Evolutionary conservation across 495 filamentous ascomycete genomes (phyloP), one percentile per base, ranked within the genome.

Genomic region (Chlorociboria aeruginascens): DNA sequence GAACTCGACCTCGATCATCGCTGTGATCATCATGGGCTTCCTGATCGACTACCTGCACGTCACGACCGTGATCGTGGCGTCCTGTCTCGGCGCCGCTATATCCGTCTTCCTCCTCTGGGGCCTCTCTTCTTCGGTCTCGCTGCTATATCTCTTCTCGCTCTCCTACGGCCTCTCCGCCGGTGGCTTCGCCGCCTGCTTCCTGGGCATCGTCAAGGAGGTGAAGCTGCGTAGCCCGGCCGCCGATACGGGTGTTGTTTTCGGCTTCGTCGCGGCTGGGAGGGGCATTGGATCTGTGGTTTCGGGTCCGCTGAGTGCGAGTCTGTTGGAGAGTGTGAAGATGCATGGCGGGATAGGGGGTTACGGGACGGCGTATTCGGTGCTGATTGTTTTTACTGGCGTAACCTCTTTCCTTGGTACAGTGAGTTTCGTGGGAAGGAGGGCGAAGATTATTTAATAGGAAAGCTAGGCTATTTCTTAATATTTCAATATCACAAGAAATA

Each of bases 61-160:
- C 13, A 73, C 73, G 0, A 76, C 70, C 10, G 74, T 79, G 48
- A 72, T 83, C 40, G 59, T 78, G 10, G 51, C 83, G 3, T 77
- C 74, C 6, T 72, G 77, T 1, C 45, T 72, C 8, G 78, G 76
- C 2, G 67, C 73, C n/a, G 67, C 75, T 0, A 31, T 77, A 14
- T 72, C 77, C 0, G 73, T 82, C 0, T 72, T 86, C 42, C 51
- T 86, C 7, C 63, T 85, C 33, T 88, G 83, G 83, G 82, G 82
- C 0, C 56, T 85, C 28, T 62, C 76, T 0, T 61, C 60, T 0
- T 70, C 66, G 0, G 52, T 83, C 32, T 63, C 71, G 0, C 61
- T 78, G 38, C 66, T 88, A 11, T 74, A 75, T 36, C 32, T 80
- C 29, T 88, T 86, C 53, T 76, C 74, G 12, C 48, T 84, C 6